Evolutionary conservation across 345 rosid genomes (phyloP).

Genomic region (Salix purpurea): DNA sequence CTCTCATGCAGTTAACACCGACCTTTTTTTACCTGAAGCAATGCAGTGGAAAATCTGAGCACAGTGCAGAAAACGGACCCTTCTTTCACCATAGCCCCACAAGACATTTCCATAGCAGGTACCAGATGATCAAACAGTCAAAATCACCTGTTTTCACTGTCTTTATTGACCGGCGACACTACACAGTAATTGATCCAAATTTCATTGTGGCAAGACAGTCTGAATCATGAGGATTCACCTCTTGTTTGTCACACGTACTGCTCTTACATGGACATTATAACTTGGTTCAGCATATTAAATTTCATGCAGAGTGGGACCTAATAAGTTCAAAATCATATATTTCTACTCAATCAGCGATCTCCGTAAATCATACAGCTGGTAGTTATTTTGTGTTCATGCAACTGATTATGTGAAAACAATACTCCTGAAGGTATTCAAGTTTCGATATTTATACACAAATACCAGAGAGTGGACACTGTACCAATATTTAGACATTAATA

Average conservation of each 20-base stretch:
- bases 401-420: constrained; percentile 9
- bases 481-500: not conserved
- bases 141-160: constrained; percentile 3
- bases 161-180: not conserved
- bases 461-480: not conserved
- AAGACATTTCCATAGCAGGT: not conserved
- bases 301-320: constrained; percentile 16
- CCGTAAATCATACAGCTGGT: not conserved
- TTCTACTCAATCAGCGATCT: not conserved
- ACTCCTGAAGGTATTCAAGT: not conserved
- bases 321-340: constrained; percentile 4
- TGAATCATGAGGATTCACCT: constrained; percentile 31
- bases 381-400: constrained; percentile 4
- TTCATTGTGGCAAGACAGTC: not conserved
- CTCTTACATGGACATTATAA: constrained; percentile 15
- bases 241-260: constrained; percentile 32
- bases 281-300: constrained; percentile 11
- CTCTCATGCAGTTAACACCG: not conserved
- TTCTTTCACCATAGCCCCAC: not conserved
- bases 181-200: not conserved
- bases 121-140: constrained; percentile 1
- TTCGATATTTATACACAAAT: not conserved
- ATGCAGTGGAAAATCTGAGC: not conserved
- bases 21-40: not conserved
- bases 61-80: not conserved